Base-by-base conservation (phyloP, 805 yeast species). In the Candida nitratophila region DNA sequence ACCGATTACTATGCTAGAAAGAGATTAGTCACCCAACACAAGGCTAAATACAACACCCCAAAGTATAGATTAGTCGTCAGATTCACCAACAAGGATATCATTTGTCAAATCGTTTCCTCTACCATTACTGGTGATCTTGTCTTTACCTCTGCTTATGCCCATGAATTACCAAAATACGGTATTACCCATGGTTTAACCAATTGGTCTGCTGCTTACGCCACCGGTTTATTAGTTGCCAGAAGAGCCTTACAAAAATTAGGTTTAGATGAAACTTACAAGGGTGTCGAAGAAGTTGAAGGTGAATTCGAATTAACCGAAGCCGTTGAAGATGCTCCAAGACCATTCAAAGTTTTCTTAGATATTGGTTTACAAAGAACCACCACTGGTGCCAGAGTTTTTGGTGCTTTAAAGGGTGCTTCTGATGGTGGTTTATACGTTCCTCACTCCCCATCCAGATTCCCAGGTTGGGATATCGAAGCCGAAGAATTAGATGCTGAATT, bases 161-260 rank as follows among this genome's bases (percentile, higher is more conserved):
- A 93, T 66, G 99, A 93, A 80, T 83, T 93, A 68, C 98, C 98
- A 79, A 80, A 76, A 69, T 93, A 87, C 82, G 99, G 99, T 70
- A 88, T 93, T 68, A 79, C 77, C 69, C 96, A 87, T 76, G 99
- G 99, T 85, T 83, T 93, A 73, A 91, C 99, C 71, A 93, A 93
- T 95, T 93, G 99, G 99, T 77, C 99, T 53, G 98, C 99, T 71
- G 98, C 96, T 71, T 93, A 93, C 80, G 97, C 98, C 66, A 86
- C 87, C 64, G 99, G 99, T 83, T 79, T 93, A 61, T 81, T 93
- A 70, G 83, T 93, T 69, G 99, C 99, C 76, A 90, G 99, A 84
- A 91, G 99, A 83, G 87, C 96, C 54, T 83, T 93, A 70, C 84
- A 87, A 76, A 93, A 93, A 82, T 85, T 93, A 68, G 96, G 96